These are phyloP conservation scores for Trichophaea hybrida DNA, from an alignment of 2,329 filamentous ascomycete species.

Conservation along the genomic window DNA sequence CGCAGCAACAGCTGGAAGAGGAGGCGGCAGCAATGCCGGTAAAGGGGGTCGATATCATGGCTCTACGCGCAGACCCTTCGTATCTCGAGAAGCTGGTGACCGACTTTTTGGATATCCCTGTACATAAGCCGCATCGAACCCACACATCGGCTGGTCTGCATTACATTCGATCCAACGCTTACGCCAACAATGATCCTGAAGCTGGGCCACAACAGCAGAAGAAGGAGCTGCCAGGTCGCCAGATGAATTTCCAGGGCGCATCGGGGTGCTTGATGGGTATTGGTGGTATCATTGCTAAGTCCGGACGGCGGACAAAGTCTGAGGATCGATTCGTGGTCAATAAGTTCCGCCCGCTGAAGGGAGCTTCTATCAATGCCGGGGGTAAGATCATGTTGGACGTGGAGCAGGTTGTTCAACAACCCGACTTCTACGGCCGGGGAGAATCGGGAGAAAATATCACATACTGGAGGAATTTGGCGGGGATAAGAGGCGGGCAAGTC, in stretches of 20 bases:
- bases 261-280: slow-evolving; percentile 12
- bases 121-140: slow-evolving; percentile 16
- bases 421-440: background rate
- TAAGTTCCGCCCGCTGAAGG: slow-evolving; percentile 1
- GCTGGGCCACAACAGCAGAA: slow-evolving; percentile 10
- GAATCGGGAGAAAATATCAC: background rate
- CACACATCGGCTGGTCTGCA: slow-evolving; percentile 26
- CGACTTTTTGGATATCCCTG: slow-evolving; percentile 24
- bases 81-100: slow-evolving; percentile 13
- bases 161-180: slow-evolving; percentile 23
- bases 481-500: background rate
- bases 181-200: slow-evolving; percentile 21
- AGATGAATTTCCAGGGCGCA: background rate
- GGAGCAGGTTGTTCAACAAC: background rate
- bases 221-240: slow-evolving; percentile 9
- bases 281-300: slow-evolving; percentile 17
- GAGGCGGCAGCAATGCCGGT: background rate
- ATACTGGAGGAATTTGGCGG: background rate
- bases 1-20: background rate
- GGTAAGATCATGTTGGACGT: slow-evolving; percentile 4
- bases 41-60: slow-evolving; percentile 6
- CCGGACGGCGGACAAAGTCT: background rate
- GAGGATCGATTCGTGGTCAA: background rate
- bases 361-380: background rate
- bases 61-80: slow-evolving; percentile 10